Conservation (phyloP, 2,329 filamentous ascomycete species). For the Talaromyces sp. region DNA sequence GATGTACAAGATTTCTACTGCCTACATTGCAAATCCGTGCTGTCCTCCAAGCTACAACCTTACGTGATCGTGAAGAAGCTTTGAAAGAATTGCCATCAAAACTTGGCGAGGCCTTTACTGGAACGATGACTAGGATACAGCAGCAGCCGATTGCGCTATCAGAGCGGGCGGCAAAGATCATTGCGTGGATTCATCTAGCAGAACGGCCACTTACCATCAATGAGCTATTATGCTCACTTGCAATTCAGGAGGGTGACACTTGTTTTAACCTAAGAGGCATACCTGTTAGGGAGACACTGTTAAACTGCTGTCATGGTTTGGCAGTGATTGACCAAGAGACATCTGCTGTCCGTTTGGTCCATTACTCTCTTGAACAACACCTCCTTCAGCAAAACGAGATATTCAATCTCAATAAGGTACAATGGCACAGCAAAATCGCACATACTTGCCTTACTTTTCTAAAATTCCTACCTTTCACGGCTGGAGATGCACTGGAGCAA, state of each 20-base stretch:
- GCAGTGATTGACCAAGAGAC: neutral
- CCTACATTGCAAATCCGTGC: constrained; percentile 11
- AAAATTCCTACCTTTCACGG: neutral
- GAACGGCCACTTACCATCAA: neutral
- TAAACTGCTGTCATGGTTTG: neutral
- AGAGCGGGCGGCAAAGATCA: neutral
- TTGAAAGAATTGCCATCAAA: constrained; percentile 1
- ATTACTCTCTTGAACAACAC: neutral
- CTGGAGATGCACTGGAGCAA: neutral
- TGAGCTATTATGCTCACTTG: neutral
- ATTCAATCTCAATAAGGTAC: neutral
- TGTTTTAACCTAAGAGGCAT: neutral
- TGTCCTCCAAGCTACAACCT: constrained; percentile 9
- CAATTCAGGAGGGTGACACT: neutral
- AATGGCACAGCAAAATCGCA: neutral
- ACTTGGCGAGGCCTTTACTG: neutral
- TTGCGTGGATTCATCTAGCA: constrained; percentile 11
- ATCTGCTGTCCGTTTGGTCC: neutral
- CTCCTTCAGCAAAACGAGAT: neutral
- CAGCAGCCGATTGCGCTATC: constrained; percentile 2
- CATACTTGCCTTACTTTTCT: neutral
- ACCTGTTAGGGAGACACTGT: neutral
- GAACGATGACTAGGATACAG: constrained; percentile 9
- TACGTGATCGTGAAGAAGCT: constrained; percentile 11
- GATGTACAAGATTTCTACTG: neutral